Base-by-base conservation (phyloP, 2,329 filamentous ascomycete genomes). In the Stachybotrys chartarum region DNA sequence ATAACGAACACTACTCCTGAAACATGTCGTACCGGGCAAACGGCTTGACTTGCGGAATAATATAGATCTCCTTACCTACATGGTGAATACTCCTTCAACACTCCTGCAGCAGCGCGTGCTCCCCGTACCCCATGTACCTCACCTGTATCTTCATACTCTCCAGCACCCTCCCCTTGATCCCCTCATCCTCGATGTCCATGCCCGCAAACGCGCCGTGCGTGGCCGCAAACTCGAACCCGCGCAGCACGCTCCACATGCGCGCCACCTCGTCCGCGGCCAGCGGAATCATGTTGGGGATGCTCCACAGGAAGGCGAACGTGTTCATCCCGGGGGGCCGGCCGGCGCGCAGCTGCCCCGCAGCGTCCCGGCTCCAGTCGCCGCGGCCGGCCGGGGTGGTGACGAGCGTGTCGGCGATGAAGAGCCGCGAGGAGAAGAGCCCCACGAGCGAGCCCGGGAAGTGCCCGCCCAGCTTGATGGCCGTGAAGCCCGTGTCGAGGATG, bases 351-450 rank as follows among this genome's bases (percentile, higher is more conserved):
- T 54, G 61, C 1, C 75, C 74, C 10, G 72, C 17, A 8, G 63
- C 66, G 53, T 81, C 75, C 10, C 67, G 65, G 1, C 69, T 67
- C 77, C 78, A 82, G n/a, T 58, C 60, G 0, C 69, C 68, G 5
- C 80, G 56, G 0, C 80, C 81, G 4, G 78, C 77, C 0, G 88
- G 86, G 4, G 87, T 87, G 30, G 85, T 88, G 60, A 90, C 78
- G 51, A 94, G 78, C 3, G 87, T 90, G 70, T 95, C 90, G 6
- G 90, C 89, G 56, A 91, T 79, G 57, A 93, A 78, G n/a, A 94
- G 70, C 51, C 77, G 78, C 1, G 72, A 70, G 17, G 79, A 77
- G 69, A 82, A 88, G 30, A 86, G 78, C 57, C 89, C 66, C 3
- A 91, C 83, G 57, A 87, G 71, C 60, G 84, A 89, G 0, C 90